Evolutionary conservation across 495 filamentous ascomycete genomes (phyloP).

Genomic region (Daldinia vernicosa): DNA sequence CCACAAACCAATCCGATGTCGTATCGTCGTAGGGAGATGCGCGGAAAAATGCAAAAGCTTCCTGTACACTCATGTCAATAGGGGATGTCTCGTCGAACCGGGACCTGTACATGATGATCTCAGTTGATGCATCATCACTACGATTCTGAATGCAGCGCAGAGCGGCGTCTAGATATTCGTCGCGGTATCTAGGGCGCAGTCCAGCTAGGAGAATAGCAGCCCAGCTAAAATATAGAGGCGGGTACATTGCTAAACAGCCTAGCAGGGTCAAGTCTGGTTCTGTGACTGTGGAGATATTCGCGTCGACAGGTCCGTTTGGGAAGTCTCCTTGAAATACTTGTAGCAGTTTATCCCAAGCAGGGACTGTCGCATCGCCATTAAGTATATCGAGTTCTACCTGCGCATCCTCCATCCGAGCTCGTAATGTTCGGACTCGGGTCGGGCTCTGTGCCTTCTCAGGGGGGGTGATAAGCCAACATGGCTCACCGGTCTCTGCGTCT

Average conservation of each 20-base stretch:
- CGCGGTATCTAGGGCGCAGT: slow-evolving; percentile 34
- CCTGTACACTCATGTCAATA: slow-evolving; percentile 24
- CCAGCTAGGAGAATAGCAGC: slow-evolving; percentile 39
- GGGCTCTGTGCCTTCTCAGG: slow-evolving; percentile 12
- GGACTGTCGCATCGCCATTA: not conserved
- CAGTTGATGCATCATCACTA: slow-evolving; percentile 36
- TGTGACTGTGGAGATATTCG: not conserved
- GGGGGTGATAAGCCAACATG: slow-evolving; percentile 41
- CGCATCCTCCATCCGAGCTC: slow-evolving; percentile 42
- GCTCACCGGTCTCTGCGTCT: slow-evolving; percentile 39
- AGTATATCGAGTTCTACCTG: slow-evolving; percentile 36
- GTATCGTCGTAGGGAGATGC: slow-evolving; percentile 3
- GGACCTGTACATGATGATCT: slow-evolving; percentile 43
- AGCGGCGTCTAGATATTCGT: slow-evolving; percentile 39
- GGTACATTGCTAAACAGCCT: slow-evolving; percentile 36
- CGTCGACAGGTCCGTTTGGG: not conserved
- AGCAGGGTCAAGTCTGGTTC: slow-evolving; percentile 29
- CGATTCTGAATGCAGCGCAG: slow-evolving; percentile 40
- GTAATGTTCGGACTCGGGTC: slow-evolving; percentile 25
- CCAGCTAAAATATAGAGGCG: slow-evolving; percentile 41
- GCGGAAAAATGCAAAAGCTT: slow-evolving; percentile 38
- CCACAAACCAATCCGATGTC: slow-evolving; percentile 27
- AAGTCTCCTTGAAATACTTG: slow-evolving; percentile 32
- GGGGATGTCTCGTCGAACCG: slow-evolving; percentile 35
- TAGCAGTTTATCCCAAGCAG: slow-evolving; percentile 39